phyloP scores from a whole-genome alignment of 179 eudicot species.

The Gypsophila paniculata region DNA sequence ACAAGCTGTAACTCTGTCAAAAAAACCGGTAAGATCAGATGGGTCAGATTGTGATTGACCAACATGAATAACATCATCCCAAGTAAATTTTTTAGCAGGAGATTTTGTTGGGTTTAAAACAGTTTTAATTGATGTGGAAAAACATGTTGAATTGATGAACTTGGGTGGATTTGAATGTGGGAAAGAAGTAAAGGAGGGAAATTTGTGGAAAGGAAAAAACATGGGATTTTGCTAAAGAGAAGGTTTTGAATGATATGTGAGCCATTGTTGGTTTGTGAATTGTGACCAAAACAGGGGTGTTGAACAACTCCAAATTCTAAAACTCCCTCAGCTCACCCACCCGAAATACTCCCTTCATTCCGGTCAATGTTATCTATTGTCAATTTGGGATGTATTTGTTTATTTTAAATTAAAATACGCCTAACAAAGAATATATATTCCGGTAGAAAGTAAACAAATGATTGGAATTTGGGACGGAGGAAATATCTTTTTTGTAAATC shows the following conservation, averaged over 20 bases:
- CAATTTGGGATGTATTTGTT: too few species aligned
- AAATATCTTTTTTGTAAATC: too few species aligned
- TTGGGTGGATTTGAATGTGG: background rate
- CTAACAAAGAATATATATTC: too few species aligned
- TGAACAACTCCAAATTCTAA: too few species aligned
- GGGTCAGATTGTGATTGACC: conserved; percentile 33
- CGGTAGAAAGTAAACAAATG: too few species aligned
- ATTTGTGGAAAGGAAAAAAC: conserved; percentile 11
- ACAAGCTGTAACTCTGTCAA: conserved; percentile 46
- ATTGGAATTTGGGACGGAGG: too few species aligned
- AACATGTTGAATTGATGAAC: background rate
- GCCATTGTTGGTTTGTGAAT: too few species aligned
- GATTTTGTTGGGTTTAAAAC: background rate
- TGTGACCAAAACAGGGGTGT: too few species aligned
- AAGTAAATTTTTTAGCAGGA: conserved; percentile 41
- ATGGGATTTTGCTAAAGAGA: conserved; percentile 11
- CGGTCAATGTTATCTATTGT: too few species aligned
- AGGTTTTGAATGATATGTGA: conserved; percentile 26
- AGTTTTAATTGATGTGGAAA: conserved; percentile 18
- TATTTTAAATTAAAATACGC: too few species aligned
- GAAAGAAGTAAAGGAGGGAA: background rate
- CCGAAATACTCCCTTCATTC: too few species aligned
- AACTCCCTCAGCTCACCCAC: too few species aligned
- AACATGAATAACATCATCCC: conserved; percentile 62
- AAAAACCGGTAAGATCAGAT: conserved; percentile 46